These are phyloP conservation scores for Leccinum obscurum DNA, from an alignment of 768 basidiomycete genomes.

Conservation along the genomic window DNA sequence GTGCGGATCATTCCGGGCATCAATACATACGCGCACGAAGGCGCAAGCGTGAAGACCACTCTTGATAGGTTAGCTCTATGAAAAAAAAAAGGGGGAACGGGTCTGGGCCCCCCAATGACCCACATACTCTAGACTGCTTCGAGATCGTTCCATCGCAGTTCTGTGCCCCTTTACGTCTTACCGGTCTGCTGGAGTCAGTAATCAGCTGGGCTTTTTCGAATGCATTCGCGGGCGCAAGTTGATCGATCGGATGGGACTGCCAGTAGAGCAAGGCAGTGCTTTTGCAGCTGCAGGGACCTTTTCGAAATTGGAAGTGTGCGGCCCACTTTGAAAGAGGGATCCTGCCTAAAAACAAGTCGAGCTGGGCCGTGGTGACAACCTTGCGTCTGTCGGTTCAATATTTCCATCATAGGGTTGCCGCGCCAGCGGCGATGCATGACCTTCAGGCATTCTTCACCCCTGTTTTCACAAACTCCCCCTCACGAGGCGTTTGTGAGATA, in stretches of 20 bases:
- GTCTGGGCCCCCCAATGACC: constrained; percentile 2
- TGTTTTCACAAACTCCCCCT: constrained; percentile 3
- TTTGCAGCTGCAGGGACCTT: constrained; percentile 7
- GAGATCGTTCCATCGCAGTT: constrained; percentile 1
- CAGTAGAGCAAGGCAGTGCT: constrained; percentile 2
- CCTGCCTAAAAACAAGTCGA: background rate
- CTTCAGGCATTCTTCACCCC: background rate
- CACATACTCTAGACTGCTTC: constrained; percentile 4
- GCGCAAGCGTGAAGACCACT: constrained; percentile 19
- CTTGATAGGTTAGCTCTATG: constrained; percentile 3
- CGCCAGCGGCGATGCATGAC: background rate
- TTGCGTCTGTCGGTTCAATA: background rate
- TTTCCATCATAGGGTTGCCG: background rate
- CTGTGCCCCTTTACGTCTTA: background rate
- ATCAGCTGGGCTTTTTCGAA: background rate
- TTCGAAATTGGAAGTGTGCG: background rate
- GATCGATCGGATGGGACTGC: constrained; percentile 1
- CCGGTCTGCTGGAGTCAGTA: background rate
- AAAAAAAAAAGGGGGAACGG: constrained; percentile 1
- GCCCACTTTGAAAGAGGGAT: background rate
- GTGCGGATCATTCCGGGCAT: constrained; percentile 31
- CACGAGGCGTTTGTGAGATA: constrained; percentile 27
- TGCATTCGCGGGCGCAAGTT: constrained; percentile 6
- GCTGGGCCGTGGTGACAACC: background rate
- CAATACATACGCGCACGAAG: constrained; percentile 6